A percentile compares a stretch with the other conserved stretches of the same genome.
Evolutionary conservation across 129 eudicot genomes (phyloP).

Genomic region (Oenanthe sinensis): DNA sequence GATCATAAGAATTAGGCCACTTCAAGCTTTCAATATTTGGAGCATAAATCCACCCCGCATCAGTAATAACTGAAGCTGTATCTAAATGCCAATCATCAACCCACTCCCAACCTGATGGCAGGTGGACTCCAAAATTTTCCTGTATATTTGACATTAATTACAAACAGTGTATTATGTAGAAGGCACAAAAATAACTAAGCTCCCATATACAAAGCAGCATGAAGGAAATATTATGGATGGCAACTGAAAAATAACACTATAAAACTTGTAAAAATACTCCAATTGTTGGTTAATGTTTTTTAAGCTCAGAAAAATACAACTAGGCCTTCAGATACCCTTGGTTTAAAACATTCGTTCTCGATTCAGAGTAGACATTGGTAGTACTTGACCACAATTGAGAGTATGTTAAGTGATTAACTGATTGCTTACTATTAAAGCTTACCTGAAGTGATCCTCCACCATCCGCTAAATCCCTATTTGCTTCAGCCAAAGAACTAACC

Average conservation of each 20-base stretch:
- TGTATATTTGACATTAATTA: slow-evolving; percentile 13
- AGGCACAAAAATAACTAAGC: background rate
- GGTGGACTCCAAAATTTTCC: slow-evolving; percentile 34
- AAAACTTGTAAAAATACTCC: background rate
- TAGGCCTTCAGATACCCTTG: background rate
- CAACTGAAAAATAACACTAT: background rate
- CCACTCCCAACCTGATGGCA: slow-evolving; percentile 69
- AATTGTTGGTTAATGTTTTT: background rate
- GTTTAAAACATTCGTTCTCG: background rate
- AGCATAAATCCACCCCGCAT: slow-evolving; percentile 80
- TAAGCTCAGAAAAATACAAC: background rate
- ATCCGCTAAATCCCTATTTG: slow-evolving; percentile 18
- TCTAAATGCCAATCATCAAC: slow-evolving; percentile 74
- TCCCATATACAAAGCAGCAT: background rate
- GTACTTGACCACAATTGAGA: background rate
- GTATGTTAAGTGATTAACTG: background rate
- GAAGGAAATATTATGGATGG: background rate
- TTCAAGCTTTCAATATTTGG: slow-evolving; percentile 48
- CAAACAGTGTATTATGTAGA: background rate
- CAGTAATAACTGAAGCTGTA: slow-evolving; percentile 31
- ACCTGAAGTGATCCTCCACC: slow-evolving; percentile 35
- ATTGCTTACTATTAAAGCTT: background rate
- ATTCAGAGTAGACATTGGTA: background rate
- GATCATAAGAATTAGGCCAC: slow-evolving; percentile 57
- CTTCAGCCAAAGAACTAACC: slow-evolving; percentile 26